Evolutionary conservation across 2,329 filamentous ascomycete genomes (phyloP).

Genomic region (Aspergillus udagawae): DNA sequence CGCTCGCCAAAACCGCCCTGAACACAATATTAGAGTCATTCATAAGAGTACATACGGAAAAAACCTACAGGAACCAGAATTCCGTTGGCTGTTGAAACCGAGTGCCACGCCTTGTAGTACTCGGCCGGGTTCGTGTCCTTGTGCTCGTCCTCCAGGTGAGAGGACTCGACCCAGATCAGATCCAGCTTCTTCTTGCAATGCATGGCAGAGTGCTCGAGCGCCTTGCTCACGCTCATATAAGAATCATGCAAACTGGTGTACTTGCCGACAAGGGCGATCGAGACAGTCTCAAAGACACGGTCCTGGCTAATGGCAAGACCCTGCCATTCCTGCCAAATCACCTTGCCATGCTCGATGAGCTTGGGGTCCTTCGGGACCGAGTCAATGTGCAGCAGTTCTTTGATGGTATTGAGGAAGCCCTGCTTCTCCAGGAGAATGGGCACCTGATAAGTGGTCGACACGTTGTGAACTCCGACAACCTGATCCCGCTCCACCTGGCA

Average conservation of each 20-base stretch:
- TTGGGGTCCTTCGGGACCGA: slow-evolving; percentile 49
- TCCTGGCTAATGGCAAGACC: slow-evolving; percentile 64
- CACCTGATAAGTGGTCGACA: slow-evolving; percentile 89
- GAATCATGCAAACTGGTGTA: slow-evolving; percentile 82
- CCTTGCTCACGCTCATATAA: slow-evolving; percentile 79
- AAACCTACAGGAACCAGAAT: slow-evolving; percentile 45
- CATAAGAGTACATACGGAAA: no score
- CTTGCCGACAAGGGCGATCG: slow-evolving; percentile 87
- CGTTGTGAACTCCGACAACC: slow-evolving; percentile 81
- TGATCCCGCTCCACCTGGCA: slow-evolving; percentile 84
- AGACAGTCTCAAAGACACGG: slow-evolving; percentile 64
- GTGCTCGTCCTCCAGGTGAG: slow-evolving; percentile 69
- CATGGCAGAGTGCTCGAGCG: slow-evolving; percentile 90
- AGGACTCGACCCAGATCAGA: slow-evolving; percentile 78
- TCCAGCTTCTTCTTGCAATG: slow-evolving; percentile 73
- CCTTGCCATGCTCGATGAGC: slow-evolving; percentile 59
- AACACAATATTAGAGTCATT: neutral
- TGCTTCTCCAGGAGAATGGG: slow-evolving; percentile 87
- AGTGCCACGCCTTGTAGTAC: slow-evolving; percentile 83
- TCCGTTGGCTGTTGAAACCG: slow-evolving; percentile 62
- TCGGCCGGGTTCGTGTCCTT: slow-evolving; percentile 61
- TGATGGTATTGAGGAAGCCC: slow-evolving; percentile 66
- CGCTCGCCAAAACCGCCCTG: slow-evolving; percentile 72
- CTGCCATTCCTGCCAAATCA: slow-evolving; percentile 78
- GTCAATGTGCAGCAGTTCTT: slow-evolving; percentile 62